Evolutionary conservation across 345 rosid species (phyloP).

Genomic region (Hevea brasiliensis): DNA sequence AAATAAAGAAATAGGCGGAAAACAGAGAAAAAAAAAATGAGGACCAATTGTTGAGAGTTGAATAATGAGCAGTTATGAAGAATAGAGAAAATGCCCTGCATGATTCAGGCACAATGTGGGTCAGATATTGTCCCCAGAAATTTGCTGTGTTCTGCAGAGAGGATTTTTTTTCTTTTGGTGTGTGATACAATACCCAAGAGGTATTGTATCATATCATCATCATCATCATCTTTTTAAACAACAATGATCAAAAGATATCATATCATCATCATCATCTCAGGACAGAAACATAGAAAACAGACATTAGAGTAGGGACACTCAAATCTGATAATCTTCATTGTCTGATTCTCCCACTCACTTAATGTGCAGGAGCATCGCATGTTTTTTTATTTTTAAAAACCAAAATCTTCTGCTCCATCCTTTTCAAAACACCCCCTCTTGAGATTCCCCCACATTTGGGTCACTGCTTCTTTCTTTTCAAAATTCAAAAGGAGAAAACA

Average conservation of each 20-base stretch:
- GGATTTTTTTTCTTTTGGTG: too few species aligned
- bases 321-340: conserved; percentile 16
- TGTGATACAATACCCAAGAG: too few species aligned
- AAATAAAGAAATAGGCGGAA: too few species aligned
- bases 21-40: too few species aligned
- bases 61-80: background rate
- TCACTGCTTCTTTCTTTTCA: background rate
- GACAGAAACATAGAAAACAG: conserved; percentile 9
- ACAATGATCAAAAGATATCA: background rate
- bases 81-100: conserved; percentile 1
- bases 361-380: conserved; percentile 20
- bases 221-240: background rate
- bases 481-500: background rate
- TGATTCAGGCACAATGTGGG: conserved; percentile 3
- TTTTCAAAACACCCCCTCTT: conserved; percentile 18
- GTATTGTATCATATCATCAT: too few species aligned
- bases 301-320: conserved; percentile 24
- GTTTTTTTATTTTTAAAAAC: background rate
- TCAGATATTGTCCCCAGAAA: background rate
- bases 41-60: background rate
- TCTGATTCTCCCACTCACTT: conserved; percentile 28
- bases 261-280: background rate
- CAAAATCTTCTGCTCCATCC: conserved; percentile 21
- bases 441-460: conserved; percentile 24
- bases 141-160: too few species aligned